Percentiles rank a stretch among this genome's conserved stretches.
These are phyloP conservation scores for Paramecium biaurelia DNA, from an alignment of 73 alveolate species.

Conservation along the genomic window DNA sequence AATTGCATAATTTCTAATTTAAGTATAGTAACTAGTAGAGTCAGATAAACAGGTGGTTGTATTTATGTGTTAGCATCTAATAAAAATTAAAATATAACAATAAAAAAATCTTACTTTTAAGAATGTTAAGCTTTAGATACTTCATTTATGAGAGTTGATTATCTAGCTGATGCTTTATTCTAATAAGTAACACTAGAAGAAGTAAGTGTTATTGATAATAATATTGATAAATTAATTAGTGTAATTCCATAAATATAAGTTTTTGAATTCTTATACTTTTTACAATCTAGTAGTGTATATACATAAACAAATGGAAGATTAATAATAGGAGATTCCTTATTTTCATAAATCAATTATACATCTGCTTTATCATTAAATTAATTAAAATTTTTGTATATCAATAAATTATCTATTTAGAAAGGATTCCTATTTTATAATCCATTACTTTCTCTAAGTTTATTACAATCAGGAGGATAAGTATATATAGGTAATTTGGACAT, in stretches of 20 bases:
- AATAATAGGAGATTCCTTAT: not conserved
- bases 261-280: not conserved
- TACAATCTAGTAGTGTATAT: not conserved
- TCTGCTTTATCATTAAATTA: not conserved
- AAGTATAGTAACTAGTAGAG: not conserved
- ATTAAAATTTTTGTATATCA: not conserved
- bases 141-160: conserved; percentile 4
- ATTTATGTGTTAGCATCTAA: not conserved
- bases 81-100: not conserved
- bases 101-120: not conserved
- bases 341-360: not conserved
- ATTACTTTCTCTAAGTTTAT: not conserved
- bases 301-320: not conserved
- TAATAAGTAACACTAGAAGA: not conserved
- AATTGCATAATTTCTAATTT: not conserved
- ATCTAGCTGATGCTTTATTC: not conserved
- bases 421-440: not conserved
- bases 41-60: conserved; percentile 13
- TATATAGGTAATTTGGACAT: not conserved
- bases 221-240: not conserved
- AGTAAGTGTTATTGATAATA: not conserved
- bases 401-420: not conserved
- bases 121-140: not conserved
- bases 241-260: not conserved
- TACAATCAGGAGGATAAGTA: not conserved